phyloP scores from a whole-genome alignment of 78 protist genomes.

The Dictyostelium citrinum region DNA sequence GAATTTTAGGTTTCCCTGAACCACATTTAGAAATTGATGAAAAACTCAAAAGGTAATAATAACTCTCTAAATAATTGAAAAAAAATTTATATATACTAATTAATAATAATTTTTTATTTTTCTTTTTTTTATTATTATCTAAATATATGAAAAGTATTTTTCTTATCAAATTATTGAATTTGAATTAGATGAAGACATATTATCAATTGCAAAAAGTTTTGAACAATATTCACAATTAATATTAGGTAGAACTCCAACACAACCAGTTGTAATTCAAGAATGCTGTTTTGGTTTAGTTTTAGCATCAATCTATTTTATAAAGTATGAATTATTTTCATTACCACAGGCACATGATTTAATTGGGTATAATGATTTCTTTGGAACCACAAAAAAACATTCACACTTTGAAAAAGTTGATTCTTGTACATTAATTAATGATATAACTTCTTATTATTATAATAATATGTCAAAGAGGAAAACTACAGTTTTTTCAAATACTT shows the following conservation, averaged over 20 bases:
- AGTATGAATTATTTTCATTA: constrained; percentile 67
- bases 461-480: constrained; percentile 46
- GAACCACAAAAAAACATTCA: constrained; percentile 31
- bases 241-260: constrained; percentile 27
- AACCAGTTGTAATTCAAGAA: constrained; percentile 52
- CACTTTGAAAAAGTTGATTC: constrained; percentile 50
- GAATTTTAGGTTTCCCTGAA: constrained; percentile 57
- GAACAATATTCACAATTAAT: constrained; percentile 61
- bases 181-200: constrained; percentile 42
- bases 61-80: not conserved
- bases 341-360: constrained; percentile 70
- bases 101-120: not conserved
- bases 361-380: constrained; percentile 62
- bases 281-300: constrained; percentile 73
- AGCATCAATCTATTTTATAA: constrained; percentile 48
- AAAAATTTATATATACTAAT: too few species aligned
- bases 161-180: constrained; percentile 61
- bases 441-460: constrained; percentile 50
- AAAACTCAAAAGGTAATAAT: constrained; percentile 30
- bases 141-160: constrained; percentile 2
- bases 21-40: constrained; percentile 4
- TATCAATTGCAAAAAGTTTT: constrained; percentile 38
- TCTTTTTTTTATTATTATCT: not conserved
- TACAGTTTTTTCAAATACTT: not conserved
- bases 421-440: constrained; percentile 51